A percentile compares a stretch with the other conserved stretches of the same genome.
These are phyloP conservation scores for Skeletonema costatum DNA, from an alignment of 108 stramenopile genomes.

Conservation along the genomic window DNA sequence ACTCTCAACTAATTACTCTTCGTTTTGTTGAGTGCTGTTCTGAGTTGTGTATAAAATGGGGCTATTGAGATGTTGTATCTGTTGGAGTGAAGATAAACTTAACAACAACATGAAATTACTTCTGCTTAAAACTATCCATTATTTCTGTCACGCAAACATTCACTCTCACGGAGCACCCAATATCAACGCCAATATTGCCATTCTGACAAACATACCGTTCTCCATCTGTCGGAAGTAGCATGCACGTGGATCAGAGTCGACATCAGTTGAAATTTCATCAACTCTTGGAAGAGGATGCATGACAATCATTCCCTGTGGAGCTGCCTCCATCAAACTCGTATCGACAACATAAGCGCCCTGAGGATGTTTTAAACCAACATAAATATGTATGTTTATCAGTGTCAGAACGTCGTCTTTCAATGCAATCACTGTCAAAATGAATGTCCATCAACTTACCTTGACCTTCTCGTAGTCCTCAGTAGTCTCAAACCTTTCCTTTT, in stretches of 20 bases:
- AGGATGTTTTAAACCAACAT: neutral
- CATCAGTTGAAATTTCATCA: slow-evolving; percentile 91
- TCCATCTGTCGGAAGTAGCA: slow-evolving; percentile 99
- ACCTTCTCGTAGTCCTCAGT: slow-evolving; percentile 83
- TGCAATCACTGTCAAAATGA: neutral
- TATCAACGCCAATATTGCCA: slow-evolving; percentile 92
- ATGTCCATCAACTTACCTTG: slow-evolving; percentile 48
- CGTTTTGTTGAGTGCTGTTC: neutral
- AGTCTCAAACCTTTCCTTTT: slow-evolving; percentile 92
- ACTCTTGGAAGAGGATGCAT: slow-evolving; percentile 95
- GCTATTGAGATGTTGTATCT: neutral
- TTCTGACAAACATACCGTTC: slow-evolving; percentile 98
- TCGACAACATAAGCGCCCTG: slow-evolving; percentile 87
- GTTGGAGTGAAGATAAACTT: neutral
- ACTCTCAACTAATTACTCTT: slow-evolving; percentile 51
- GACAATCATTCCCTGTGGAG: slow-evolving; percentile 72
- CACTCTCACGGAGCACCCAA: slow-evolving; percentile 46
- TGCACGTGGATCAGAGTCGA: slow-evolving; percentile 95
- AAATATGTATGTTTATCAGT: neutral
- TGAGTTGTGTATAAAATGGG: slow-evolving; percentile 3
- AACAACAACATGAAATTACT: neutral
- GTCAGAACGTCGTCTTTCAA: neutral
- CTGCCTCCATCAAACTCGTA: slow-evolving; percentile 66
- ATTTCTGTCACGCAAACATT: neutral
- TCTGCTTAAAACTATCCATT: neutral